Conservation (phyloP, 257 asterid genomes). For the Anisodus acutangulus region DNA sequence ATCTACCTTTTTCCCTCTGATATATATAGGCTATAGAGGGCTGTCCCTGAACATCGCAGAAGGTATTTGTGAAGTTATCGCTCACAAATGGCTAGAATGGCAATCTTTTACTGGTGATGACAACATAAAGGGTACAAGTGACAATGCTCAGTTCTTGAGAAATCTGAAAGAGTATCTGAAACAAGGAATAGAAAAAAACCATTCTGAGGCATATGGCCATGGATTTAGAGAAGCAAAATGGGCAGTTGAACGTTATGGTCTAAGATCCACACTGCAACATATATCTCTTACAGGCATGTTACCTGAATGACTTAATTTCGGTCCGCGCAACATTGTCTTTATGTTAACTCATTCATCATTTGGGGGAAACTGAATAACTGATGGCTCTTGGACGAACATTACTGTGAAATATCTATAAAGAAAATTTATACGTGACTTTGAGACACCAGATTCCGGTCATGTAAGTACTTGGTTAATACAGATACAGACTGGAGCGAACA, state of each 20-base stretch:
- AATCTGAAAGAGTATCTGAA: slow-evolving; percentile 19
- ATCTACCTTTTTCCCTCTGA: background rate
- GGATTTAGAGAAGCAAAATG: slow-evolving; percentile 32
- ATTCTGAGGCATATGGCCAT: slow-evolving; percentile 28
- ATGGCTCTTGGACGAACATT: background rate
- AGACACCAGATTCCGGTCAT: background rate
- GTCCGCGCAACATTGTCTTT: background rate
- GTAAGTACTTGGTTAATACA: background rate
- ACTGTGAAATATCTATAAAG: background rate
- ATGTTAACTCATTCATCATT: background rate
- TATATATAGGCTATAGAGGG: background rate
- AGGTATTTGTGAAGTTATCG: slow-evolving; percentile 29
- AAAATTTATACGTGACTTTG: background rate
- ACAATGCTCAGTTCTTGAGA: slow-evolving; percentile 24
- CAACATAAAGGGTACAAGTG: background rate
- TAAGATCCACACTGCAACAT: slow-evolving; percentile 20
- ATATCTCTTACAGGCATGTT: slow-evolving; percentile 15
- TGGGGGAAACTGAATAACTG: background rate
- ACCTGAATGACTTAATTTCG: slow-evolving; percentile 10
- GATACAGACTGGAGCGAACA: background rate
- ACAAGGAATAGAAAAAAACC: slow-evolving; percentile 19
- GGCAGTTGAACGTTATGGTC: slow-evolving; percentile 30
- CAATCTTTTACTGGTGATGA: slow-evolving; percentile 27
- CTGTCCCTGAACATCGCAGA: background rate
- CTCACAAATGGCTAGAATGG: slow-evolving; percentile 31